Percentiles rank a stretch among this genome's conserved stretches.
Conservation (phyloP, 441 rosid species). For the Lagerstroemia fauriei region DNA sequence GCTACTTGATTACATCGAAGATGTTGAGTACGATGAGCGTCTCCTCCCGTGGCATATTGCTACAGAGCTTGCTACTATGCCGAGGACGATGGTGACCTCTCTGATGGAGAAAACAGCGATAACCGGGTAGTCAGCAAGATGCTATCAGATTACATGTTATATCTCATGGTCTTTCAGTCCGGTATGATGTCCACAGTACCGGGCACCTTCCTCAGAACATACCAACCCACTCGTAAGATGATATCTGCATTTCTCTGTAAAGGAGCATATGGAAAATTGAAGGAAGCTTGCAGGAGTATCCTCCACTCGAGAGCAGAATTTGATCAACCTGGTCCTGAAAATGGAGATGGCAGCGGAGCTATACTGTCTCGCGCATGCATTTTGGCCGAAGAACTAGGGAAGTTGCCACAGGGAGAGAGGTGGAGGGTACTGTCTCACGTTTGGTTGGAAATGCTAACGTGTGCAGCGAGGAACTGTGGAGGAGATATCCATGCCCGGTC, state of each 20-base stretch:
- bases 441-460: conserved; percentile 60
- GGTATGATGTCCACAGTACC: conserved; percentile 52
- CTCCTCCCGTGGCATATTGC: conserved; percentile 64
- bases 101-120: too few species aligned
- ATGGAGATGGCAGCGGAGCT: conserved; percentile 59
- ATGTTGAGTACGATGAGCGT: conserved; percentile 55
- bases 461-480: conserved; percentile 52
- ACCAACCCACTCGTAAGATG: conserved; percentile 50
- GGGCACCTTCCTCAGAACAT: conserved; percentile 50
- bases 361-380: conserved; percentile 54
- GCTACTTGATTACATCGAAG: too few species aligned
- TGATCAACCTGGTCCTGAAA: conserved; percentile 32
- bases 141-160: conserved; percentile 61
- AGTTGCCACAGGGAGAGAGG: conserved; percentile 26
- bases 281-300: conserved; percentile 31
- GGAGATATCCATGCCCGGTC: conserved; percentile 54
- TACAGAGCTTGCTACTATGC: conserved; percentile 55
- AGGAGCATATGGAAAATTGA: background rate
- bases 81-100: background rate
- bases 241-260: background rate
- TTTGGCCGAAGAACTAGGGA: conserved; percentile 44
- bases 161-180: conserved; percentile 55
- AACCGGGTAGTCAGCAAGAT: conserved; percentile 43
- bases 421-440: conserved; percentile 53
- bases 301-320: conserved; percentile 32